Conservation (phyloP, 2,329 filamentous ascomycete genomes). For the Colletotrichum australisinense region DNA sequence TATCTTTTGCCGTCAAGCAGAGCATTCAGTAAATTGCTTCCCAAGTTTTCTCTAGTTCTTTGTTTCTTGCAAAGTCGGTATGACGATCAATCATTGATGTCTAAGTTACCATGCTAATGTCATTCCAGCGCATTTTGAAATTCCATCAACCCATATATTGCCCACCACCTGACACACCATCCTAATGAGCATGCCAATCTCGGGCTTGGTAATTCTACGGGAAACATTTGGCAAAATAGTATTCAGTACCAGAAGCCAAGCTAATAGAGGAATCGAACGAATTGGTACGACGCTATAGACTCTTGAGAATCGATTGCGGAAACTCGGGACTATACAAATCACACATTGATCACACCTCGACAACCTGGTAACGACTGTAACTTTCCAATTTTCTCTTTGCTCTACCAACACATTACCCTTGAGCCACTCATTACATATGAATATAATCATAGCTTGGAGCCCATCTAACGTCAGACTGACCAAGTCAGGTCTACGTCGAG, state of each 20-base stretch:
- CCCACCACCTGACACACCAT: background rate
- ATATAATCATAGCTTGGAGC: slow-evolving; percentile 28
- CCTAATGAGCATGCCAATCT: background rate
- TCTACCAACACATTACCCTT: slow-evolving; percentile 28
- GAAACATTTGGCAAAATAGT: no score
- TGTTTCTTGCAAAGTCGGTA: background rate
- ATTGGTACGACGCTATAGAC: background rate
- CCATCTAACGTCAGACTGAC: slow-evolving; percentile 15
- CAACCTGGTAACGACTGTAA: slow-evolving; percentile 30
- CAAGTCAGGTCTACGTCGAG: slow-evolving; percentile 20
- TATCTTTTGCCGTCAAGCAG: background rate
- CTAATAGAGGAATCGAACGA: no score
- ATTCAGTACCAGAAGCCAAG: no score
- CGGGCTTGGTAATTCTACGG: no score
- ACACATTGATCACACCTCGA: background rate
- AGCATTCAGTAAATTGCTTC: background rate
- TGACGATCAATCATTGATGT: background rate
- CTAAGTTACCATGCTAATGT: background rate
- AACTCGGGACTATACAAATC: background rate
- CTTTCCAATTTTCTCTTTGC: slow-evolving; percentile 29
- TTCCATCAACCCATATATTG: background rate
- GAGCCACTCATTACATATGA: slow-evolving; percentile 32
- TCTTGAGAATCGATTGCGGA: background rate
- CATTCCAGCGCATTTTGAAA: background rate
- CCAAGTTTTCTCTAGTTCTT: background rate